A percentile compares a stretch with the other conserved stretches of the same genome.
phyloP scores from a whole-genome alignment of 495 filamentous ascomycete genomes.

The Trypethelium eluteriae region DNA sequence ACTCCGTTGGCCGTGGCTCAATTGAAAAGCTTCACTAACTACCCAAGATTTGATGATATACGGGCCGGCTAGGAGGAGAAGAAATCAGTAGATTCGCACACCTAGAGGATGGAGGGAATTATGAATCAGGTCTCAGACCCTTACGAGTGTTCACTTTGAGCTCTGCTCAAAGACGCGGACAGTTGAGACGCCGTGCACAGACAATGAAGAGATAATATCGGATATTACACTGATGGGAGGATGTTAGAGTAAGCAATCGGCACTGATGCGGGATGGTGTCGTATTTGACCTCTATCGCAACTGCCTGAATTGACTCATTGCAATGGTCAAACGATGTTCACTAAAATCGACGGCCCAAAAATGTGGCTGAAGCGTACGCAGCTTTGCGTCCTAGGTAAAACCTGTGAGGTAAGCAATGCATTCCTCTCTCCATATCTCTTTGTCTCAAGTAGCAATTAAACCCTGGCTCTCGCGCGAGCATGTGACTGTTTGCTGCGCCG shows the following conservation, averaged over 20 bases:
- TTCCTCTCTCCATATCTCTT: background rate
- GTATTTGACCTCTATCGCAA: background rate
- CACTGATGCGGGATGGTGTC: background rate
- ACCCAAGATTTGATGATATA: background rate
- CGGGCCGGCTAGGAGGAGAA: background rate
- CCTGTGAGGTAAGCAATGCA: background rate
- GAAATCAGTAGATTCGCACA: background rate
- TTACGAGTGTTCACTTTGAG: background rate
- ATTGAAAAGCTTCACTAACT: background rate
- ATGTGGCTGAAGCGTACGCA: background rate
- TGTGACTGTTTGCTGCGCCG: background rate
- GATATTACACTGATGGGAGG: background rate
- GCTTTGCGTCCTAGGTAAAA: background rate
- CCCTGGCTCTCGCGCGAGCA: background rate
- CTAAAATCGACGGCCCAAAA: background rate
- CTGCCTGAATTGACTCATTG: background rate
- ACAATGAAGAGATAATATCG: background rate
- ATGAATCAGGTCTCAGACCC: background rate
- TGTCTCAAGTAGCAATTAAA: background rate
- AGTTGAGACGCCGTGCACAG: background rate
- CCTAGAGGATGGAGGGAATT: background rate
- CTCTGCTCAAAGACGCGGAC: background rate
- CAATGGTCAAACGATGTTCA: background rate
- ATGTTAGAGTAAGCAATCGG: background rate
- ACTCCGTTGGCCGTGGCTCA: background rate